Percentiles rank a stretch among this genome's conserved stretches.
Conservation (phyloP, 352 stramenopile species). For the Phytophthora ramorum region DNA sequence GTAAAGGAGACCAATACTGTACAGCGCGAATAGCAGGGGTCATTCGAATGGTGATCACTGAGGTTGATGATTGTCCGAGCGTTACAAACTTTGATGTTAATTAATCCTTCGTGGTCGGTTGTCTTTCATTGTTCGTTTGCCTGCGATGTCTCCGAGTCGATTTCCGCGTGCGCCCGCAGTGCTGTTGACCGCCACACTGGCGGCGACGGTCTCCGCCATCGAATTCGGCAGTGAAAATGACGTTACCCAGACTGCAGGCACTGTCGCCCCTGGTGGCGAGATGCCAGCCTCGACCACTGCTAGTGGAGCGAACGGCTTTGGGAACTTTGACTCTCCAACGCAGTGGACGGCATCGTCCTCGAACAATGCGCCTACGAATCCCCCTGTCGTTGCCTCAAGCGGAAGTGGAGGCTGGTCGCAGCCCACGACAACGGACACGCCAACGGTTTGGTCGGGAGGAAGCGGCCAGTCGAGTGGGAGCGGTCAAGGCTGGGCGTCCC, state of each 20-base stretch:
- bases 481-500: not conserved
- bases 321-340: constrained; percentile 5
- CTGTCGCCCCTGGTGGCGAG: constrained; percentile 2
- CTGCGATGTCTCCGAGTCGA: constrained; percentile 18
- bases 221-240: constrained; percentile 25
- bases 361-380: constrained; percentile 6
- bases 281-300: not conserved
- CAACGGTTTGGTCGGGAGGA: constrained; percentile 11
- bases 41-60: too few species aligned
- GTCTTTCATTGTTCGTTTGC: constrained; percentile 16
- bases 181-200: constrained; percentile 11
- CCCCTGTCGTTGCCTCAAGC: not conserved
- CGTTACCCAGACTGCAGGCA: constrained; percentile 16
- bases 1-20: not conserved
- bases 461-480: constrained; percentile 14
- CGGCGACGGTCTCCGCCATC: constrained; percentile 13
- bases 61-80: not conserved
- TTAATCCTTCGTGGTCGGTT: constrained; percentile 7
- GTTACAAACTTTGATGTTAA: constrained; percentile 7
- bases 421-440: constrained; percentile 3
- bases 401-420: constrained; percentile 12
- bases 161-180: constrained; percentile 11
- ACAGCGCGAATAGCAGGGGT: too few species aligned
- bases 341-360: constrained; percentile 9
- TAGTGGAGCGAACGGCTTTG: constrained; percentile 15